Conservation (phyloP, 306 rosid species). For the Corylus heterophylla region DNA sequence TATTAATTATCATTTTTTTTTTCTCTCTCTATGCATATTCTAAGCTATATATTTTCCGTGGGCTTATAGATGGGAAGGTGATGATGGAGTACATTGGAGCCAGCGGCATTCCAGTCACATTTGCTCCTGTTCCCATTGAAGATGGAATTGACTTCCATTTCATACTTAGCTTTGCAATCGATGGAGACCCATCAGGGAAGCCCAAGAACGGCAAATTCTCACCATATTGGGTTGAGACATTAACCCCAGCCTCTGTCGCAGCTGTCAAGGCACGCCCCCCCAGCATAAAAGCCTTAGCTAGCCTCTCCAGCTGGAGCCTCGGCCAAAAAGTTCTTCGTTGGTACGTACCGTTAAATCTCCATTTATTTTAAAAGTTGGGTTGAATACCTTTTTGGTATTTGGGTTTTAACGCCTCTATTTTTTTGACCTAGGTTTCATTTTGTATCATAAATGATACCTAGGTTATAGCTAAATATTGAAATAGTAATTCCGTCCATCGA, state of each 20-base stretch:
- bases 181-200: constrained; percentile 40
- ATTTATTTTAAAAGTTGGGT: too few species aligned
- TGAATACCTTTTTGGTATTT: too few species aligned
- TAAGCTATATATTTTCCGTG: neutral
- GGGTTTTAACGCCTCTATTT: too few species aligned
- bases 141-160: constrained; percentile 49
- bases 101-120: constrained; percentile 36
- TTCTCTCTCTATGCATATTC: neutral
- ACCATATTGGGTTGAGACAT: constrained; percentile 40
- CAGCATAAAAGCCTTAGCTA: constrained; percentile 48
- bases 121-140: constrained; percentile 37
- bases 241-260: constrained; percentile 43
- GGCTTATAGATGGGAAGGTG: constrained; percentile 49
- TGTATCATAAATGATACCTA: too few species aligned
- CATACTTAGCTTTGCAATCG: constrained; percentile 51
- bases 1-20: neutral
- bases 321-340: constrained; percentile 40
- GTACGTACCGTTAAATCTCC: constrained; percentile 26
- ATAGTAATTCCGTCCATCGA: too few species aligned
- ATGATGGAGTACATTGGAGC: constrained; percentile 74
- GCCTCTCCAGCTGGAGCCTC: constrained; percentile 59
- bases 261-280: constrained; percentile 37
- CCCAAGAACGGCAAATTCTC: constrained; percentile 50
- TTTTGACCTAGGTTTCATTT: too few species aligned
- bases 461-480: too few species aligned